Conservation (phyloP, 1,284 basidiomycete genomes). For the Marasmius sp. region DNA sequence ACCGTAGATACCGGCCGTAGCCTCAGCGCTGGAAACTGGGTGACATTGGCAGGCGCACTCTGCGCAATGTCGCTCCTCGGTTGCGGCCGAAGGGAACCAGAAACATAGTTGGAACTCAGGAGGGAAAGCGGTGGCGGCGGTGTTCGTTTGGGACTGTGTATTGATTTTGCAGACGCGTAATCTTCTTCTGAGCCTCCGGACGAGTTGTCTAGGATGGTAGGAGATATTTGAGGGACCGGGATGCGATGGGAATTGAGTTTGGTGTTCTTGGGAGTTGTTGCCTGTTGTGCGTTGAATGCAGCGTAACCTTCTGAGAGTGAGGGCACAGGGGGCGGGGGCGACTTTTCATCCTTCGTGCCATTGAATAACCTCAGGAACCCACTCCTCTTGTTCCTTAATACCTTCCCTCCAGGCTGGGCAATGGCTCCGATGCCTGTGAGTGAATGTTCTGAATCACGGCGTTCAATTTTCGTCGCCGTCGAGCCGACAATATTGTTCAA, state of each 20-base stretch:
- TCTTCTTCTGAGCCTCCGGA: neutral
- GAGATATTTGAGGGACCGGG: conserved; percentile 42
- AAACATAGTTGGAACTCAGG: conserved; percentile 27
- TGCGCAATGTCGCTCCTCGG: conserved; percentile 33
- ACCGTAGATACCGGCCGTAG: conserved; percentile 75
- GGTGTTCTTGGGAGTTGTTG: conserved; percentile 26
- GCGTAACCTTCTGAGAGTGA: conserved; percentile 39
- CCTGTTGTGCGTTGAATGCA: conserved; percentile 27
- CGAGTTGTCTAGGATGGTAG: conserved; percentile 17
- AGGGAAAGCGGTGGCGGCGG: conserved; percentile 43
- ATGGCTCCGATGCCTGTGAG: conserved; percentile 13
- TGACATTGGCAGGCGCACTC: conserved; percentile 64
- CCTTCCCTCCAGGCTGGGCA: conserved; percentile 36
- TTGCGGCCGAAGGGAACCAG: conserved; percentile 12
- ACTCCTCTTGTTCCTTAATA: conserved; percentile 71
- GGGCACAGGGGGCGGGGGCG: conserved; percentile 55
- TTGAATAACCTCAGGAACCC: conserved; percentile 81
- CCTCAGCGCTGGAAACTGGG: conserved; percentile 64
- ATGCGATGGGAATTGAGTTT: conserved; percentile 33
- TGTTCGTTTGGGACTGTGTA: conserved; percentile 33
- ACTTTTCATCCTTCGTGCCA: conserved; percentile 47
- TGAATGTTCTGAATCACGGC: conserved; percentile 37
- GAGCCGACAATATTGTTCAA: conserved; percentile 40
- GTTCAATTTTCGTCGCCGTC: conserved; percentile 35
- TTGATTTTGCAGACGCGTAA: conserved; percentile 5